Conservation (phyloP, 768 basidiomycete genomes). For the Lentinula raphanica region DNA sequence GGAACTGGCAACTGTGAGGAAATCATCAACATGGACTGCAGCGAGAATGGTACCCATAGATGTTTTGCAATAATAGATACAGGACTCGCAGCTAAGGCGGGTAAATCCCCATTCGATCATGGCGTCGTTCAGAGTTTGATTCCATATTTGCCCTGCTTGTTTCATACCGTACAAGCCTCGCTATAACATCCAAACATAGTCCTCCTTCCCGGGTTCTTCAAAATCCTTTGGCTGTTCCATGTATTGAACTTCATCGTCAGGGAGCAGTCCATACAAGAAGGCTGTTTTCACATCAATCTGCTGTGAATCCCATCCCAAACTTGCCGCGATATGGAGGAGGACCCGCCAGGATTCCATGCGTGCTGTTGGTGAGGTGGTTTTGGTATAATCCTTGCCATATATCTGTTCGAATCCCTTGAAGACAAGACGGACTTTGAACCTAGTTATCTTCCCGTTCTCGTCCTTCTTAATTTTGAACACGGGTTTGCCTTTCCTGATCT, state of each 20-base stretch:
- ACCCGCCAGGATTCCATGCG: slow-evolving; percentile 16
- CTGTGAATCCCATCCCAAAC: slow-evolving; percentile 10
- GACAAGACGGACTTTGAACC: slow-evolving; percentile 24
- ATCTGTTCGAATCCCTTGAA: slow-evolving; percentile 34
- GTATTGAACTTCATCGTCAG: neutral
- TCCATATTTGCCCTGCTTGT: slow-evolving; percentile 27
- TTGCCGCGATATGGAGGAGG: slow-evolving; percentile 19
- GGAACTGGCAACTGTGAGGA: slow-evolving; percentile 16
- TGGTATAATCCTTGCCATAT: slow-evolving; percentile 31
- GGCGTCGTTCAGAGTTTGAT: slow-evolving; percentile 23
- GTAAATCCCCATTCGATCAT: slow-evolving; percentile 28
- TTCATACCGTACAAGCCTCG: slow-evolving; percentile 10
- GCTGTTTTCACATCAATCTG: slow-evolving; percentile 17
- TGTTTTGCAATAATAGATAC: slow-evolving; percentile 22
- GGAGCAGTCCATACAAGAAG: slow-evolving; percentile 13
- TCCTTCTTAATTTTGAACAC: neutral
- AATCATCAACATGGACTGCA: slow-evolving; percentile 31
- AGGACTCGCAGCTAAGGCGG: slow-evolving; percentile 22
- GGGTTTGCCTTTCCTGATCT: slow-evolving; percentile 12
- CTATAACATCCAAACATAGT: slow-evolving; percentile 11
- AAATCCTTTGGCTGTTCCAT: neutral
- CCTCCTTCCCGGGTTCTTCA: neutral
- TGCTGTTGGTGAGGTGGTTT: slow-evolving; percentile 29
- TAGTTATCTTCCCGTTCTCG: neutral
- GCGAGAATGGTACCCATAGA: slow-evolving; percentile 19